Conservation (phyloP, 176 grass and related monocot genomes). For the Rhynchospora breviuscula region DNA sequence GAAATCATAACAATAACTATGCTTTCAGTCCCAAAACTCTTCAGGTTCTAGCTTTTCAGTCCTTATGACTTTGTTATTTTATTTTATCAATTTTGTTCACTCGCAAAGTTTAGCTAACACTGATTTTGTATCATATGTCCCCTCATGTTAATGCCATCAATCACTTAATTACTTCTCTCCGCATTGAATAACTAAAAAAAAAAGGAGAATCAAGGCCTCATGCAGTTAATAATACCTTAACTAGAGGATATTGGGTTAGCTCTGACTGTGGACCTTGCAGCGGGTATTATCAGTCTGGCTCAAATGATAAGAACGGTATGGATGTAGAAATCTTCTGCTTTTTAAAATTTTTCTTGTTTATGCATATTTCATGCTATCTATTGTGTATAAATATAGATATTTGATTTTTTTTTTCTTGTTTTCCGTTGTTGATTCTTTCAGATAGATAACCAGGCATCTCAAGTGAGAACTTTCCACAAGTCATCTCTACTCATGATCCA, state of each 20-base stretch:
- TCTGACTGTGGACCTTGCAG: slow-evolving; percentile 51
- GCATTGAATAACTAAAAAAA: too few species aligned
- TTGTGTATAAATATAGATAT: neutral
- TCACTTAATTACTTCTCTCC: too few species aligned
- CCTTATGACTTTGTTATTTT: too few species aligned
- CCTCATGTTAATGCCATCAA: too few species aligned
- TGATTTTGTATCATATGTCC: too few species aligned
- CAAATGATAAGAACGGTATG: slow-evolving; percentile 42
- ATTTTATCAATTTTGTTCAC: too few species aligned
- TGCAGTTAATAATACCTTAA: slow-evolving; percentile 43
- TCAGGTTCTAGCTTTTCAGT: too few species aligned
- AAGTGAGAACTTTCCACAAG: neutral
- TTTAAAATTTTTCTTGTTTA: slow-evolving; percentile 6
- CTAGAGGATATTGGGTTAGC: slow-evolving; percentile 51
- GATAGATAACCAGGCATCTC: slow-evolving; percentile 39
- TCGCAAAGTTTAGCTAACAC: too few species aligned
- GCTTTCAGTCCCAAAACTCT: too few species aligned
- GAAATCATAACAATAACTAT: too few species aligned
- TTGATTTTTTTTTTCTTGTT: slow-evolving; percentile 22
- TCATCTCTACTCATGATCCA: too few species aligned
- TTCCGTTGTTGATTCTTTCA: slow-evolving; percentile 20
- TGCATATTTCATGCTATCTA: neutral
- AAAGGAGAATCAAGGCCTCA: slow-evolving; percentile 60
- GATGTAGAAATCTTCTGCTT: neutral
- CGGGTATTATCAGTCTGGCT: slow-evolving; percentile 46